A percentile compares a stretch with the other conserved stretches of the same genome.
Conservation (phyloP, 768 basidiomycete species). For the Xanthoconium purpureum region DNA sequence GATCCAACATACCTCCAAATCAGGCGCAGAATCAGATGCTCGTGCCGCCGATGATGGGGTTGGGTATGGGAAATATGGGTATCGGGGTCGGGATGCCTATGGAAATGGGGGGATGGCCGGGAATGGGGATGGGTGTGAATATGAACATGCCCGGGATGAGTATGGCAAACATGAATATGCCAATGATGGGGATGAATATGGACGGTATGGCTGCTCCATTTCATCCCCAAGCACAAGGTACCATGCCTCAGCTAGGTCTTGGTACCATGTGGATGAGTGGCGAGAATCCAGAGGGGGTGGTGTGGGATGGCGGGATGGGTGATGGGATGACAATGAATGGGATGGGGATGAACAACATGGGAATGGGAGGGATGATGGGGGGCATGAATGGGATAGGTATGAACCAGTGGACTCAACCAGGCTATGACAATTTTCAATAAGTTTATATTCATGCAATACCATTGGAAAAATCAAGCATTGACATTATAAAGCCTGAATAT, state of each 20-base stretch:
- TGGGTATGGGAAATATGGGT: slow-evolving; percentile 41
- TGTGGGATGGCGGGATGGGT: slow-evolving; percentile 39
- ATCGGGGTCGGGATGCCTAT: slow-evolving; percentile 37
- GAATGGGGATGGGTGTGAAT: slow-evolving; percentile 38
- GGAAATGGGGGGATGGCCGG: slow-evolving; percentile 34
- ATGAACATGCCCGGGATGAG: slow-evolving; percentile 41
- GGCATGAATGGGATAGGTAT: slow-evolving; percentile 39
- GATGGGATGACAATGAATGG: slow-evolving; percentile 44
- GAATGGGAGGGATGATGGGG: slow-evolving; percentile 32
- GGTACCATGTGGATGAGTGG: slow-evolving; percentile 37
- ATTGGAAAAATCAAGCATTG: background rate
- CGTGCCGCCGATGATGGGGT: slow-evolving; percentile 42
- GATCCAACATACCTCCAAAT: slow-evolving; percentile 12
- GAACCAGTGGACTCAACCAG: slow-evolving; percentile 37
- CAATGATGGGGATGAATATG: slow-evolving; percentile 43
- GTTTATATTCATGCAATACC: background rate
- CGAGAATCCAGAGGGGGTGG: slow-evolving; percentile 30
- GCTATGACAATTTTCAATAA: slow-evolving; percentile 33
- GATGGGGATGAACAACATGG: slow-evolving; percentile 36
- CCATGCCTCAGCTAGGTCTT: slow-evolving; percentile 23
- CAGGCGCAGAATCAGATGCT: slow-evolving; percentile 30
- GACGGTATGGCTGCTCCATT: slow-evolving; percentile 30
- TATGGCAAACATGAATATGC: slow-evolving; percentile 37
- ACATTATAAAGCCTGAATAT: too few relatives aligned
- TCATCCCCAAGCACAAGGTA: slow-evolving; percentile 18